These are phyloP conservation scores for Metarhizium robertsii DNA, from an alignment of 2,329 filamentous ascomycete genomes.

Conservation along the genomic window DNA sequence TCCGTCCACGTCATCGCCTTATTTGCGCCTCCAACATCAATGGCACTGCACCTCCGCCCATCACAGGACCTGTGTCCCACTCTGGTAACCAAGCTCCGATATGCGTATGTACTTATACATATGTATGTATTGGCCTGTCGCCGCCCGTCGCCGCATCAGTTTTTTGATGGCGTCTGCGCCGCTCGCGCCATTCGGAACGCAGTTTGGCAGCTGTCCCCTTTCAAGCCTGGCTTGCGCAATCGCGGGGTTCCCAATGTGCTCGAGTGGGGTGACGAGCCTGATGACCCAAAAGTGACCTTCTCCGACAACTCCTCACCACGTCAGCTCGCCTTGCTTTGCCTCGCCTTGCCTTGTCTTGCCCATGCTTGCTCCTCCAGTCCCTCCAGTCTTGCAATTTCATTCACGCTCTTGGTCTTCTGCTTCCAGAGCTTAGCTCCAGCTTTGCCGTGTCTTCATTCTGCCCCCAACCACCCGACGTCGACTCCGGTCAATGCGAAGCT, in stretches of 20 bases:
- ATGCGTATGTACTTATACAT: too few species aligned
- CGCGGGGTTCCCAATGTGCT: neutral
- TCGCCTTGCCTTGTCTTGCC: neutral
- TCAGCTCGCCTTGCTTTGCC: neutral
- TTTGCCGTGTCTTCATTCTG: neutral
- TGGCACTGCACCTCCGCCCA: too few species aligned
- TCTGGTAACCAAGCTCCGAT: too few species aligned
- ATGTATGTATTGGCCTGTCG: too few species aligned
- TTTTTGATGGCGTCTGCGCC: neutral
- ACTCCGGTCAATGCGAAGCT: neutral
- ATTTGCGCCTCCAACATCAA: too few species aligned
- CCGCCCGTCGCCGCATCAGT: too few species aligned
- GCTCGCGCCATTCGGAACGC: neutral
- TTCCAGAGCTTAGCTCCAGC: neutral
- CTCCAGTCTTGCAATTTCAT: too few species aligned
- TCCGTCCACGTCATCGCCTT: too few species aligned
- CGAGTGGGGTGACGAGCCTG: neutral
- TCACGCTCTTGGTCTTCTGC: too few species aligned
- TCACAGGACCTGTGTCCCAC: too few species aligned
- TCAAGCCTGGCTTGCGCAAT: neutral
- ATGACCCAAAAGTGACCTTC: too few species aligned
- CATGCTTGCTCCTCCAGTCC: too few species aligned
- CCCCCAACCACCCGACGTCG: neutral
- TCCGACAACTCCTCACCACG: neutral
- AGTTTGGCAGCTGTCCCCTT: neutral